phyloP scores from a whole-genome alignment of 2,329 filamentous ascomycete genomes.

The Aspergillus brunneoviolaceus region DNA sequence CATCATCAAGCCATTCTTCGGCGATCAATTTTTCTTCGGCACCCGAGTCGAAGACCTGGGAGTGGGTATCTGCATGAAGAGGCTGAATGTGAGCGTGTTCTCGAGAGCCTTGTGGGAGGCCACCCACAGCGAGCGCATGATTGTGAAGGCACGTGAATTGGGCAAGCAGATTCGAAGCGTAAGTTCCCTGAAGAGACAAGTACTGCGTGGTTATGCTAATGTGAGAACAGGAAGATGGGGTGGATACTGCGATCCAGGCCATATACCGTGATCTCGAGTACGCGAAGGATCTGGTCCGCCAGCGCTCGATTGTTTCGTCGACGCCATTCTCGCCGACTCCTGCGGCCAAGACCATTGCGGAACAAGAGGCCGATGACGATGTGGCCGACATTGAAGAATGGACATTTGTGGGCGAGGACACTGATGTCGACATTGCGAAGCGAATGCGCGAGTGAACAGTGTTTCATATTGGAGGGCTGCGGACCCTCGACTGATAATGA shows the following conservation, averaged over 20 bases:
- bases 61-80: constrained; percentile 85
- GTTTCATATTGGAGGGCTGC: constrained; percentile 25
- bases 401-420: constrained; percentile 77
- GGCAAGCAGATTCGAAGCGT: constrained; percentile 87
- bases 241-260: constrained; percentile 84
- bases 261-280: constrained; percentile 96
- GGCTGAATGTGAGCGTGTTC: constrained; percentile 83
- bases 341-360: constrained; percentile 37
- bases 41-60: constrained; percentile 86
- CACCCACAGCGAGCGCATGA: constrained; percentile 87
- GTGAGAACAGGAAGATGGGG: constrained; percentile 72
- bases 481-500: constrained; percentile 7
- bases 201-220: constrained; percentile 23
- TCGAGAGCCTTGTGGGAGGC: constrained; percentile 87
- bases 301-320: constrained; percentile 43
- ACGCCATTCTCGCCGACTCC: constrained; percentile 37
- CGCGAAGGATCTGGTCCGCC: constrained; percentile 77
- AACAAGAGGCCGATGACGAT: constrained; percentile 47
- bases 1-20: constrained; percentile 95
- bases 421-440: constrained; percentile 46
- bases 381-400: constrained; percentile 75
- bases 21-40: constrained; percentile 96
- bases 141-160: constrained; percentile 75
- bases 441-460: constrained; percentile 33
- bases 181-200: constrained; percentile 36